These are phyloP conservation scores for Aegilops speltoides DNA, from an alignment of 176 grass and related monocot genomes.

Conservation along the genomic window DNA sequence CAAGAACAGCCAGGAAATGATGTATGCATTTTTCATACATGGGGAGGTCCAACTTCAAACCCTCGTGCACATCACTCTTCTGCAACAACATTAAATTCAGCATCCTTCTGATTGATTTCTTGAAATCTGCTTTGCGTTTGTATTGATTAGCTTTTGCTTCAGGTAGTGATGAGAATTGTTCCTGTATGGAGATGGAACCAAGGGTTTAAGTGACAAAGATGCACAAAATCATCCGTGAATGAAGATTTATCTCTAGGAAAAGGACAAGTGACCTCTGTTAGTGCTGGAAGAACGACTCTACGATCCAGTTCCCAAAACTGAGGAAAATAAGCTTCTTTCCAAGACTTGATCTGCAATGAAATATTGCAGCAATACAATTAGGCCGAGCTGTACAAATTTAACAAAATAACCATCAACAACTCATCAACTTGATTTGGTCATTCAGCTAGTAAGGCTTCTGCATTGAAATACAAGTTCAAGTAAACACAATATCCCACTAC, in stretches of 20 bases:
- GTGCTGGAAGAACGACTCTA: background rate
- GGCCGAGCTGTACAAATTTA: background rate
- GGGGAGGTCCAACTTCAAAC: background rate
- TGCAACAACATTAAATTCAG: background rate
- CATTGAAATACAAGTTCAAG: background rate
- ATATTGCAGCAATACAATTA: background rate
- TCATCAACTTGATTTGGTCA: background rate
- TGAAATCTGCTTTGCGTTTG: background rate
- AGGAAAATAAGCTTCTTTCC: conserved; percentile 6
- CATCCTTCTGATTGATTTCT: background rate
- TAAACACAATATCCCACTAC: background rate
- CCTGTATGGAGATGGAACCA: conserved; percentile 7
- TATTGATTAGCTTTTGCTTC: background rate
- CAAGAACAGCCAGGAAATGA: background rate
- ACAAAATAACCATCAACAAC: background rate
- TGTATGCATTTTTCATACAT: background rate
- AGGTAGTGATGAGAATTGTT: background rate
- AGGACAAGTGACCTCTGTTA: conserved; percentile 18
- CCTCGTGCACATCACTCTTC: background rate
- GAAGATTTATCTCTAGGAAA: background rate
- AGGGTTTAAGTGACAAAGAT: background rate
- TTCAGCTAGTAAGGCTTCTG: background rate
- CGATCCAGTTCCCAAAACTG: conserved; percentile 1
- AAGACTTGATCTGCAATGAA: conserved; percentile 4
- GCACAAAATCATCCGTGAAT: background rate